A percentile compares a stretch with the other conserved stretches of the same genome.
These are phyloP conservation scores for Mrakia gelida DNA, from an alignment of 768 basidiomycete genomes.

Conservation along the genomic window DNA sequence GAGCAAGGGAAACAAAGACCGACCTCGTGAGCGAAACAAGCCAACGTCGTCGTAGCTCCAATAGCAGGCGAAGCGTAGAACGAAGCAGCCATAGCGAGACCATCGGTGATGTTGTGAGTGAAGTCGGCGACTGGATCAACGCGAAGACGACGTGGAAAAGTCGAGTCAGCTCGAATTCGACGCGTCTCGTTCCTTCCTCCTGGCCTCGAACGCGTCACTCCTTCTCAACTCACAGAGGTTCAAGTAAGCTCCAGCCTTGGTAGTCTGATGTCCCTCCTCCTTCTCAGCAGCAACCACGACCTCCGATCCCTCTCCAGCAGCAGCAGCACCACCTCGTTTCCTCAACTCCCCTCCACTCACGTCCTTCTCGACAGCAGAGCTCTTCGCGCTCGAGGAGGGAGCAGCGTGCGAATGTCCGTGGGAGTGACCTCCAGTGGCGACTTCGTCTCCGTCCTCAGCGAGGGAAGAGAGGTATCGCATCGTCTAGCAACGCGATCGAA, in stretches of 20 bases:
- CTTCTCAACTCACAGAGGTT: constrained; percentile 69
- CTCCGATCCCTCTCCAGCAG: constrained; percentile 7
- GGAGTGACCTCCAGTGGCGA: constrained; percentile 34
- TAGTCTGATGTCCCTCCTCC: constrained; percentile 37
- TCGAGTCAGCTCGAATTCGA: not conserved
- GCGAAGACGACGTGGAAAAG: no score
- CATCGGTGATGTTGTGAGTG: constrained; percentile 62
- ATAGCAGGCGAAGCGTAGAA: constrained; percentile 93
- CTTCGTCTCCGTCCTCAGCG: constrained; percentile 49
- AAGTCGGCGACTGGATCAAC: constrained; percentile 15
- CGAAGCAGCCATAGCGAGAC: constrained; percentile 89
- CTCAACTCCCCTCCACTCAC: not conserved
- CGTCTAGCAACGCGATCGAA: not conserved
- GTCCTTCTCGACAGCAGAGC: constrained; percentile 26
- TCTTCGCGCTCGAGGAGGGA: constrained; percentile 34
- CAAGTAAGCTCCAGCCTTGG: constrained; percentile 83
- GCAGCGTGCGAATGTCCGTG: constrained; percentile 63
- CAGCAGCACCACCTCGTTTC: constrained; percentile 8
- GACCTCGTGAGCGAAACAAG: constrained; percentile 50
- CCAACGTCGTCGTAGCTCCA: constrained; percentile 89
- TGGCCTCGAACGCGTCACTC: not conserved
- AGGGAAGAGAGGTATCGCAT: constrained; percentile 24
- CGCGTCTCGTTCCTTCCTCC: not conserved
- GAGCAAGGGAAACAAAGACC: not conserved
- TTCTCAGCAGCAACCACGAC: constrained; percentile 33